Base-by-base conservation (phyloP, 306 rosid species). In the Hippophae gyantsensis region DNA sequence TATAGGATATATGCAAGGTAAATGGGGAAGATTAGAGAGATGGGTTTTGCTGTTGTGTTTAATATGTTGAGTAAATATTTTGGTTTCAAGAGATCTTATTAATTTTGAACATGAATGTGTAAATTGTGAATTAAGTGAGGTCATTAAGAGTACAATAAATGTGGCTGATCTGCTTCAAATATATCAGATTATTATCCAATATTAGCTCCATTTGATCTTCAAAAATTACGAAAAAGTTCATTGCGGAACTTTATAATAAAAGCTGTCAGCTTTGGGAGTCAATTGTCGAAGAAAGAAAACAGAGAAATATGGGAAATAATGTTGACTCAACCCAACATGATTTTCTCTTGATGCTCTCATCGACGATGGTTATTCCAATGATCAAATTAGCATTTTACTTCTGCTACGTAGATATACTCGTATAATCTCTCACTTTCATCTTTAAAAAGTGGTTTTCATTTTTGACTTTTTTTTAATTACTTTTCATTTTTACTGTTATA, bases 1-100 rank as follows among this genome's bases (percentile, higher is more conserved):
- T 48, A 12, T 65, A 38, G 10, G 25, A 1, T 13, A 25, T 23
- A 26, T 10, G 14, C 38, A 61, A 46, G 65, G 65, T 12, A 47
- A 61, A 27, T 47, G 11, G 65, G 47, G 25, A 47, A 61, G 6
- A 46, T 61, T 6, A 49, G 26, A 27, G 55, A 48, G 6, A 1
- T 61, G 10, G 41, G 5, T 10, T 59, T 13, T 59, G 32, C 38
- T 23, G 13, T 5, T 7, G 40, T 59, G 38, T 59, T 59, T 13
- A 59, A 59, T 10, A 44, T 32, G 32, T 23, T 59, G 13, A 6
- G 52, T 59, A 59, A 59, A 59, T 23, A 8, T 59, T 14, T 13
- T 59, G 38, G 7, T 64, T 38, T 64, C 68, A 3, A 18, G 10
- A n/a, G 62, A 65, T 56, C 13, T 65, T 43, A 27, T 65, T n/a